Base-by-base conservation (phyloP, 441 rosid species). In the Viola pubescens region DNA sequence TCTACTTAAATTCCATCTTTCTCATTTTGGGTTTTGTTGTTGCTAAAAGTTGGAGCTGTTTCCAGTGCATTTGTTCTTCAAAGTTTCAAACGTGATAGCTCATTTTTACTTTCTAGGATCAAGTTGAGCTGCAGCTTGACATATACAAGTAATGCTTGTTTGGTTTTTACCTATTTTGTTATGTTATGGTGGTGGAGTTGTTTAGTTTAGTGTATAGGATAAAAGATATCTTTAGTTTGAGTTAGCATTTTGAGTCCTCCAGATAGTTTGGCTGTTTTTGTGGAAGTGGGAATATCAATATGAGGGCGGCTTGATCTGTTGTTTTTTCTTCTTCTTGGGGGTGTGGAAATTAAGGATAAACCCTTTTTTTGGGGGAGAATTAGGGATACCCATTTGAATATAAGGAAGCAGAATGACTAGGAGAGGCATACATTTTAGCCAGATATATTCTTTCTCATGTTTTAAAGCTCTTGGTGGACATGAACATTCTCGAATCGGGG, bases 391-490 rank as follows among this genome's bases (percentile, higher is more conserved):
- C 54, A 38, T 54, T 65, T 49, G 66, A 56, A 37, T 49, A 53
- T 41, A 52, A 42, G 41, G 48, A 39, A 48, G 14, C 46, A 71
- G 63, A 62, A 84, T 84, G 91, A 54, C 73, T 14, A 75, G 68
- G 60, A 71, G 71, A 61, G 59, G 66, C 54, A 45, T 78, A 45
- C 72, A 42, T 63, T 74, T 84, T 7, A 77, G 87, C 62, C 78
- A 81, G 67, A 59, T 84, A 7, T 80, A 76, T 47, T 74, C 91
- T 0, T 87, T 84, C 49, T 67, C 76, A 7, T 87, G 95, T 68
- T 79, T 66, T 19, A 73, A 69, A 61, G 70, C 81, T 7, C 65
- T 68, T 0, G 63, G 71, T 50, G 56, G 59, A 54, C 79, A 81
- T 5, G 79, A 81, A 37, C 82, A 82, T 80, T 59, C 64, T 50